Evolutionary conservation across 345 rosid genomes (phyloP).

Genomic region (Psidium guajava): DNA sequence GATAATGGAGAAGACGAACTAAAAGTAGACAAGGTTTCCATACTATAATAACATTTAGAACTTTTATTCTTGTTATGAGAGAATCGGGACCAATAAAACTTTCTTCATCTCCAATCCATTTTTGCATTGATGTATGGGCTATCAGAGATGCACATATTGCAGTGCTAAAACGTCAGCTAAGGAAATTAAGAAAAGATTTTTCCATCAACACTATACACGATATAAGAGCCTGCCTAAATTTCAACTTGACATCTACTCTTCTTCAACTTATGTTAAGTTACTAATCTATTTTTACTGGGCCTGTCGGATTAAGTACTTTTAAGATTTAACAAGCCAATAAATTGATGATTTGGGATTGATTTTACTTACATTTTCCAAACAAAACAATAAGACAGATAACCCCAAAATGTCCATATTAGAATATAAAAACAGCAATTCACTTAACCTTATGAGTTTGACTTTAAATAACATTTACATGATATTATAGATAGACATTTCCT

Average conservation of each 20-base stretch:
- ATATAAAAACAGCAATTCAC: neutral
- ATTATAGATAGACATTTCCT: neutral
- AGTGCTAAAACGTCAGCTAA: too few relatives aligned
- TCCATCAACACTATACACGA: neutral
- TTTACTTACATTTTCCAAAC: neutral
- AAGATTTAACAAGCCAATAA: neutral
- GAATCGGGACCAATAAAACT: too few relatives aligned
- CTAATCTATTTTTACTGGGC: neutral
- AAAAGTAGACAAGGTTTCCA: neutral
- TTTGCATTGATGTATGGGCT: too few relatives aligned
- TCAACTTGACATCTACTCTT: neutral
- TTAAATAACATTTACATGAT: neutral
- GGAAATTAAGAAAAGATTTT: too few relatives aligned
- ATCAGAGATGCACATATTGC: too few relatives aligned
- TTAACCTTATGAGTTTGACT: neutral
- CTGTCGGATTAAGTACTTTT: neutral
- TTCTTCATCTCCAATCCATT: too few relatives aligned
- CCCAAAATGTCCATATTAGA: neutral
- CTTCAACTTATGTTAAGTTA: neutral
- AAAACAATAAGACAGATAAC: neutral
- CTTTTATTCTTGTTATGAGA: neutral
- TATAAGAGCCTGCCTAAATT: neutral
- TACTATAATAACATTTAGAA: too few relatives aligned
- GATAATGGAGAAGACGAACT: neutral
- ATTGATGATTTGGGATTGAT: neutral